These are phyloP conservation scores for Kokia cookei DNA, from an alignment of 441 rosid species.

Conservation along the genomic window DNA sequence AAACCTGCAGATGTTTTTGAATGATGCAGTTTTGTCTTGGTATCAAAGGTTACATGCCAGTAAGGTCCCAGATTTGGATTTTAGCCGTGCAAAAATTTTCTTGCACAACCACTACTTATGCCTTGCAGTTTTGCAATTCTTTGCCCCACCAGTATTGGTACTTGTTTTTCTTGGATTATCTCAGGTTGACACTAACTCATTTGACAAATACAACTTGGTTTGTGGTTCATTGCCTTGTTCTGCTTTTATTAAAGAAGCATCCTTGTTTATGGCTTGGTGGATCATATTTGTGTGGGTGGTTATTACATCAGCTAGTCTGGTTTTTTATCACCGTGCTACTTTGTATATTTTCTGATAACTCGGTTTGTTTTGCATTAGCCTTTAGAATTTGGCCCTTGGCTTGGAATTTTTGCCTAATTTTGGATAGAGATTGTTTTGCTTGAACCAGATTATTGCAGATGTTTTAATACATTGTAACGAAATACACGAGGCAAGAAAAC, in stretches of 20 bases:
- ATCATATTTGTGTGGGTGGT: conserved; percentile 63
- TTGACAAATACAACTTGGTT: conserved; percentile 29
- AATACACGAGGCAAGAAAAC: conserved; percentile 2
- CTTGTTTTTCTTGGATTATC: conserved; percentile 62
- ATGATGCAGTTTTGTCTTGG: conserved; percentile 88
- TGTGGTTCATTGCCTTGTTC: conserved; percentile 53
- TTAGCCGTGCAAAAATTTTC: conserved; percentile 85
- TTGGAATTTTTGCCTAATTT: conserved; percentile 10
- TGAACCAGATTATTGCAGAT: conserved; percentile 12
- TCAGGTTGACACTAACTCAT: conserved; percentile 43
- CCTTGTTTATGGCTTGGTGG: conserved; percentile 88
- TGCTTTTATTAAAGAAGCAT: conserved; percentile 33
- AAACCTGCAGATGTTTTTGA: conserved; percentile 81
- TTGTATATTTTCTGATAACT: conserved; percentile 53
- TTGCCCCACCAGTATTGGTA: conserved; percentile 54
- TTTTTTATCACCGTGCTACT: conserved; percentile 60
- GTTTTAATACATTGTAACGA: background rate
- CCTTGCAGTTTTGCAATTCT: conserved; percentile 65
- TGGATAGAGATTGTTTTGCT: conserved; percentile 12
- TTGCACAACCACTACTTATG: conserved; percentile 86
- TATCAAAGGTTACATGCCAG: conserved; percentile 86
- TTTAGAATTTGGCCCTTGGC: background rate
- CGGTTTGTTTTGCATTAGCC: background rate
- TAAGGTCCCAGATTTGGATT: conserved; percentile 78
- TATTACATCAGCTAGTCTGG: conserved; percentile 49